Base-by-base conservation (phyloP, 176 grass and related monocot species). In the Oryza rufipogon region DNA sequence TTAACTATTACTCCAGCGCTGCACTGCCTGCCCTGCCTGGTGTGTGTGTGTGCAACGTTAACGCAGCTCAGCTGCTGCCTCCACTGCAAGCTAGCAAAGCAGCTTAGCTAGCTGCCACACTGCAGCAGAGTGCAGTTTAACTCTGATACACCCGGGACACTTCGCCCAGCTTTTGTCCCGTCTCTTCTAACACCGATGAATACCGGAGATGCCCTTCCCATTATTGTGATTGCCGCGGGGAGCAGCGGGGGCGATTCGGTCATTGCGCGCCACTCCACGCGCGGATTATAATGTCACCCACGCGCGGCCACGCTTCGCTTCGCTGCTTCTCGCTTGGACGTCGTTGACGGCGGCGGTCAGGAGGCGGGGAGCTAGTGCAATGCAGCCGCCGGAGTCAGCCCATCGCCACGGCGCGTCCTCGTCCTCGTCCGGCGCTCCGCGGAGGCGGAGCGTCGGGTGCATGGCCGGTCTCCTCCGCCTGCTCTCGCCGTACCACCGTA, bases 401-500 rank as follows among this genome's bases (percentile, higher is more conserved):
- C 86, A 70, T 2, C 86, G 83, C 7, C 73, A 70, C 70, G 61
- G 22, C 28, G 45, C 71, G 33, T 81, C 68, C 13, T 73, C 71
- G 42, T 48, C 71, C 65, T 41, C 77, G 22, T 68, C 84, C 82
- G 45, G 61, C 23, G 7, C 89, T 36, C 12, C 16, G 6, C 73
- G 80, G 28, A 80, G 83, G 39, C 74, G 79, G 66, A 83, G 78
- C 71, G 3, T 96, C 6, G 96, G 96, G 45, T 99, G 96, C 96
- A 92, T 99, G 88, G 89, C 96, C 1, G 91, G 96, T 13, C 83
- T 99, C 73, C 78, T 99, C 64, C 93, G 85, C 23, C 87, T 99
- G 38, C 82, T 99, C 87, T 96, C 89, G 10, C 91, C 87, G 44
- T 91, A 96, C 83, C 87, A 96, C 78, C 94, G 88, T 20, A 82